Percentiles rank a stretch among this genome's conserved stretches.
Conservation (phyloP, 2,329 filamentous ascomycete genomes). For the Fusarium poae region DNA sequence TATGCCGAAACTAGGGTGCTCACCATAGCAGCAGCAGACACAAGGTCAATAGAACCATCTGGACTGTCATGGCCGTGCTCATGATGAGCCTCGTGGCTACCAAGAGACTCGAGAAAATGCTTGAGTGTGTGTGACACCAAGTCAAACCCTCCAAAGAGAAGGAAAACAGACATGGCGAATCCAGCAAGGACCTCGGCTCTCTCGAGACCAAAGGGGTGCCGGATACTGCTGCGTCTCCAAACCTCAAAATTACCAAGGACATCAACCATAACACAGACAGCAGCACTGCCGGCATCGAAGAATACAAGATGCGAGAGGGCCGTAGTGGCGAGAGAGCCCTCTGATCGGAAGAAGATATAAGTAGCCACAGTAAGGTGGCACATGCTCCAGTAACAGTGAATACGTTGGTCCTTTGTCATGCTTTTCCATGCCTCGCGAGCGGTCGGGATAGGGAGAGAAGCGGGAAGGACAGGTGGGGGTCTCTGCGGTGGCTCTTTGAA, state of each 20-base stretch:
- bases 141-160: conserved; percentile 98
- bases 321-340: conserved; percentile 89
- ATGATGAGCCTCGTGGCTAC: conserved; percentile 77
- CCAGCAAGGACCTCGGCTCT: conserved; percentile 93
- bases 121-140: conserved; percentile 94
- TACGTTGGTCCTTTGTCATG: conserved; percentile 89
- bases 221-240: conserved; percentile 91
- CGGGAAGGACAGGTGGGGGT: conserved; percentile 88
- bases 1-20: conserved; percentile 90
- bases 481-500: conserved; percentile 91
- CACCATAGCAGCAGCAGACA: conserved; percentile 82
- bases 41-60: conserved; percentile 82
- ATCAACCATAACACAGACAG: conserved; percentile 91
- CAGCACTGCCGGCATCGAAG: conserved; percentile 93
- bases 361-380: conserved; percentile 87
- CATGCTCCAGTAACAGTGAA: conserved; percentile 87
- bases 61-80: conserved; percentile 74
- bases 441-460: conserved; percentile 92
- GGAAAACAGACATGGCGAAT: conserved; percentile 94
- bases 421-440: conserved; percentile 87
- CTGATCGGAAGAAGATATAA: conserved; percentile 86
- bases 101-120: conserved; percentile 80
- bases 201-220: conserved; percentile 93
- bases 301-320: conserved; percentile 93
- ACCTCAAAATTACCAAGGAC: conserved; percentile 97